These are phyloP conservation scores for Diaporthe sp. DNA, from an alignment of 2,329 filamentous ascomycete species.

Conservation along the genomic window DNA sequence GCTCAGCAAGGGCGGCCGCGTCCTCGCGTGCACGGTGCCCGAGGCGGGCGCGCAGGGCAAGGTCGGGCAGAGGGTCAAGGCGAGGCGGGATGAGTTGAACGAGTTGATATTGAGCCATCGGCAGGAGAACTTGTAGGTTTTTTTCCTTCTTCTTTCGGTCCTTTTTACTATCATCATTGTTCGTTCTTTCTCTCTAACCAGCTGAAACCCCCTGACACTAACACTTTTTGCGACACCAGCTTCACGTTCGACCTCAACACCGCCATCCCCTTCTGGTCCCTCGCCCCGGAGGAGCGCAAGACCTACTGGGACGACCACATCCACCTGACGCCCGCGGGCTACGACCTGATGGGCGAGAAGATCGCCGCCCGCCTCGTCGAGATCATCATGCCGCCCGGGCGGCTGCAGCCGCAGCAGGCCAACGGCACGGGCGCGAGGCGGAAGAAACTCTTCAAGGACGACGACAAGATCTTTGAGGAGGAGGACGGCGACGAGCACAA, in stretches of 20 bases:
- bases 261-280: conserved; percentile 67
- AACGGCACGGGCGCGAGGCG: conserved; percentile 44
- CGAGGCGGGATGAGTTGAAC: conserved; percentile 63
- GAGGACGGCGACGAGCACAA: conserved; percentile 62
- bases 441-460: conserved; percentile 51
- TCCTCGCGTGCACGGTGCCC: conserved; percentile 72
- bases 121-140: conserved; percentile 64
- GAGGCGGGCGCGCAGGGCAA: conserved; percentile 55
- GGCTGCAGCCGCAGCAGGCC: conserved; percentile 53
- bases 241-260: conserved; percentile 69
- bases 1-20: conserved; percentile 61
- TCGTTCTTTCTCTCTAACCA: not conserved
- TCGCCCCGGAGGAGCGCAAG: conserved; percentile 60
- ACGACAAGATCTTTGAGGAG: conserved; percentile 63
- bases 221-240: conserved; percentile 52
- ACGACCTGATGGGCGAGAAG: conserved; percentile 72
- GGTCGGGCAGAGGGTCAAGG: conserved; percentile 46
- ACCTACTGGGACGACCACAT: conserved; percentile 73
- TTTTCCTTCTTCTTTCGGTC: too few relatives aligned
- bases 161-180: too few relatives aligned
- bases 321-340: conserved; percentile 71
- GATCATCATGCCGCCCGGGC: conserved; percentile 54
- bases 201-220: not conserved
- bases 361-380: conserved; percentile 67
- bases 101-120: conserved; percentile 60